Conservation (phyloP, 441 rosid genomes). For the Pelargonium fulgidum region DNA sequence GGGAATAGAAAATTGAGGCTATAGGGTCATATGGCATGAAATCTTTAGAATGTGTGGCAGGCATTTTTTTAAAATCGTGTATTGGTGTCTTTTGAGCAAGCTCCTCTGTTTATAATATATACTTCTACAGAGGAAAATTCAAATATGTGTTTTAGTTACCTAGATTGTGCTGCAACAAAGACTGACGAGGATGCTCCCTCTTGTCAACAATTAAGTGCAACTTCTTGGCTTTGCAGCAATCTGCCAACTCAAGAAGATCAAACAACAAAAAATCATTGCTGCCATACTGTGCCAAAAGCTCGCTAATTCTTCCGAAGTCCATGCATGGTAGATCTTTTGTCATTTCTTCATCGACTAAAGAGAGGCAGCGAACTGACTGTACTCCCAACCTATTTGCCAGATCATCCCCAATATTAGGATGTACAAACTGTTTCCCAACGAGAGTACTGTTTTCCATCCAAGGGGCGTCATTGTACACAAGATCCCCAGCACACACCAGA, state of each 20-base stretch:
- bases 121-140: background rate
- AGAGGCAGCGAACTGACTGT: conserved; percentile 78
- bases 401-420: conserved; percentile 74
- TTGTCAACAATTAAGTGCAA: conserved; percentile 82
- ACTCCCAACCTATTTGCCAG: conserved; percentile 83
- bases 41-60: background rate
- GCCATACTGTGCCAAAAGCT: conserved; percentile 72
- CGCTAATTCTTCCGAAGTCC: conserved; percentile 74
- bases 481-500: conserved; percentile 58
- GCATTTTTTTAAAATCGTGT: too few species aligned
- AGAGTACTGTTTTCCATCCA: conserved; percentile 79
- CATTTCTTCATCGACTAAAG: conserved; percentile 77
- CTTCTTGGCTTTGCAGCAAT: conserved; percentile 84
- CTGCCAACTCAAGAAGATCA: conserved; percentile 97
- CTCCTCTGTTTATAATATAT: background rate
- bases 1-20: background rate
- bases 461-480: conserved; percentile 97
- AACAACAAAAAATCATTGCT: conserved; percentile 76
- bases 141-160: conserved; percentile 36
- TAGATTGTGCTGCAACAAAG: conserved; percentile 88
- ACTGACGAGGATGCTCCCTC: conserved; percentile 83
- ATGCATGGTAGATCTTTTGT: conserved; percentile 92
- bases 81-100: background rate
- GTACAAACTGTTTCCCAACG: conserved; percentile 71
- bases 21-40: background rate